Percentiles rank a stretch among this genome's conserved stretches.
Evolutionary conservation across 768 basidiomycete genomes (phyloP).

Genomic region (Exidia glandulosa): DNA sequence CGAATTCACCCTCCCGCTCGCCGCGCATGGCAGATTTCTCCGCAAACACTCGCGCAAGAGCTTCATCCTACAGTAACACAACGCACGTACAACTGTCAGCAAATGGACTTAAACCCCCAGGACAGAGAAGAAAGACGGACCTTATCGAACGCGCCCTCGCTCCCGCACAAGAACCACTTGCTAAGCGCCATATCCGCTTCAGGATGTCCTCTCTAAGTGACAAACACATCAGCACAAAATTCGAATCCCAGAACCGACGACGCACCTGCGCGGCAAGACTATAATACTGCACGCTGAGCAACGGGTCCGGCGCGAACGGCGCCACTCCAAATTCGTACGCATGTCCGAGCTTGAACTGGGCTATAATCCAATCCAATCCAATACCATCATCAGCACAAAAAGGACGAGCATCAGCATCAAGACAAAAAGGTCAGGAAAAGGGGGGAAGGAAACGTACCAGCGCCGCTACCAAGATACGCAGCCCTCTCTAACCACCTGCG

Average conservation of each 20-base stretch:
- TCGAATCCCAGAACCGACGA: background rate
- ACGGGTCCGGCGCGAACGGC: conserved; percentile 77
- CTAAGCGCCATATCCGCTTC: conserved; percentile 96
- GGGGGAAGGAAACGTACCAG: background rate
- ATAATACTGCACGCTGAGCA: conserved; percentile 88
- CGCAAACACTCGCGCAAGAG: conserved; percentile 78
- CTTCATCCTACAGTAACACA: conserved; percentile 76
- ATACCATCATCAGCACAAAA: no score
- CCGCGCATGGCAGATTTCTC: conserved; percentile 60
- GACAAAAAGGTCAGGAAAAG: no score
- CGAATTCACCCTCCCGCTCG: conserved; percentile 74
- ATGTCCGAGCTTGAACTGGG: conserved; percentile 88
- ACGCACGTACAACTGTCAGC: background rate
- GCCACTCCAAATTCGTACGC: conserved; percentile 85
- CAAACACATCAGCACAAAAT: conserved; percentile 28
- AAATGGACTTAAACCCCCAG: background rate
- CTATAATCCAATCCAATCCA: conserved; percentile 18
- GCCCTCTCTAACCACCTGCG: conserved; percentile 71
- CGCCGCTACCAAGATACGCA: conserved; percentile 68
- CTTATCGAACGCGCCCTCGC: conserved; percentile 23
- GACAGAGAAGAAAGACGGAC: background rate
- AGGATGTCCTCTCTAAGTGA: conserved; percentile 73
- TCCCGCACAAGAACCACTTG: conserved; percentile 96
- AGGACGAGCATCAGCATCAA: background rate
- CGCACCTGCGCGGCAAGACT: conserved; percentile 14